Evolutionary conservation across 495 filamentous ascomycete genomes (phyloP).

Genomic region (Cercophora samala): DNA sequence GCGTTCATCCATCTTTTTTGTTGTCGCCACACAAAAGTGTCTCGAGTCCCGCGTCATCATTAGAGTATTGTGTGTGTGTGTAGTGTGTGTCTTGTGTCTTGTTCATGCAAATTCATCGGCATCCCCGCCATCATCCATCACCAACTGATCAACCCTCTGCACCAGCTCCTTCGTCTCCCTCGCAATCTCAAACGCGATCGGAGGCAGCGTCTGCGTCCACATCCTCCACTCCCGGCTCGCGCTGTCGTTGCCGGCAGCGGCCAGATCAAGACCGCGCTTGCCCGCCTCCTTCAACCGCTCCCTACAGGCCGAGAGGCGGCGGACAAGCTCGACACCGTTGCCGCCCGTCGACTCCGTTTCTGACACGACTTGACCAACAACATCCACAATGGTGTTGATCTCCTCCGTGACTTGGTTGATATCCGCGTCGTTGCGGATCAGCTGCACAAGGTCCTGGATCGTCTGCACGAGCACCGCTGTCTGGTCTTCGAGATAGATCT

Average conservation of each 20-base stretch:
- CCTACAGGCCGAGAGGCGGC: slow-evolving; percentile 60
- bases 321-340: slow-evolving; percentile 59
- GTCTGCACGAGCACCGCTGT: slow-evolving; percentile 75
- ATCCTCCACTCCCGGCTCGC: slow-evolving; percentile 54
- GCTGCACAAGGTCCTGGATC: slow-evolving; percentile 76
- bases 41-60: slow-evolving; percentile 4
- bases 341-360: slow-evolving; percentile 58
- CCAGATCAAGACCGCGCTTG: slow-evolving; percentile 58
- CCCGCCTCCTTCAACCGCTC: slow-evolving; percentile 64
- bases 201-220: slow-evolving; percentile 69
- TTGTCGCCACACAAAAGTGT: not conserved
- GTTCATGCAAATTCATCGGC: slow-evolving; percentile 45
- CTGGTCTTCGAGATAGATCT: slow-evolving; percentile 79
- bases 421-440: slow-evolving; percentile 67
- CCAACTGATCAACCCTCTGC: slow-evolving; percentile 41
- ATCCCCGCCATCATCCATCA: slow-evolving; percentile 38
- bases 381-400: slow-evolving; percentile 64
- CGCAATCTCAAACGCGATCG: slow-evolving; percentile 84
- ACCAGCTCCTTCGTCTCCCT: slow-evolving; percentile 76
- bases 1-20: not conserved
- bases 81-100: not conserved
- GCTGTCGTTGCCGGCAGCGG: slow-evolving; percentile 43
- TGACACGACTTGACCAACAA: slow-evolving; percentile 66
- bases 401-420: slow-evolving; percentile 65
- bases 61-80: not conserved